Conservation (phyloP, 768 basidiomycete genomes). For the Dentipellis sp. region DNA sequence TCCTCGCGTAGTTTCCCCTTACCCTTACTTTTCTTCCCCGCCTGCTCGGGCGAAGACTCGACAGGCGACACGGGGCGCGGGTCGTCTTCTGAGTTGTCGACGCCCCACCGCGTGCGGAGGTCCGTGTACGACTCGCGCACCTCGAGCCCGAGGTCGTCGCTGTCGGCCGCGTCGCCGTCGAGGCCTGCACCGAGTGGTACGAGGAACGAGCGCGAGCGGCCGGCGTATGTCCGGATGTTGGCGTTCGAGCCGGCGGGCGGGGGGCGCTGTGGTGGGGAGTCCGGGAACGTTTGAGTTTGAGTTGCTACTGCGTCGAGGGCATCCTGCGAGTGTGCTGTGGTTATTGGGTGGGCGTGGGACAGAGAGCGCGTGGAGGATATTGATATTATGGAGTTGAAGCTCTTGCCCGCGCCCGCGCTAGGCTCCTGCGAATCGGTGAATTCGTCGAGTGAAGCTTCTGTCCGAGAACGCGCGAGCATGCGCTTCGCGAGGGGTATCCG, state of each 20-base stretch:
- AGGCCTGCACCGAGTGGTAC: slow-evolving; percentile 38
- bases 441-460: slow-evolving; percentile 36
- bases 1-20: slow-evolving; percentile 18
- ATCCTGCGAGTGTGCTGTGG: slow-evolving; percentile 10
- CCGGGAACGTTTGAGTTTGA: neutral
- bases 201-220: slow-evolving; percentile 73
- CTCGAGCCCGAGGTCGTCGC: slow-evolving; percentile 32
- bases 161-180: slow-evolving; percentile 20
- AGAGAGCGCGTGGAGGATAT: slow-evolving; percentile 12
- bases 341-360: slow-evolving; percentile 14
- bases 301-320: neutral
- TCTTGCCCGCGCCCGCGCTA: slow-evolving; percentile 14
- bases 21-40: slow-evolving; percentile 28
- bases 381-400: slow-evolving; percentile 16
- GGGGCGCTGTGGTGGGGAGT: slow-evolving; percentile 9
- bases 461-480: slow-evolving; percentile 64
- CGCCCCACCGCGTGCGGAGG: slow-evolving; percentile 70
- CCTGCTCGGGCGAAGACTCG: slow-evolving; percentile 14
- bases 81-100: slow-evolving; percentile 73
- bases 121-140: slow-evolving; percentile 68
- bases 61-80: slow-evolving; percentile 26
- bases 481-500: slow-evolving; percentile 40
- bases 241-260: slow-evolving; percentile 16
- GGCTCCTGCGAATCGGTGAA: slow-evolving; percentile 18
- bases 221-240: slow-evolving; percentile 61